Conservation (phyloP, 1,284 basidiomycete species). For the Apiotrichum porosum region DNA sequence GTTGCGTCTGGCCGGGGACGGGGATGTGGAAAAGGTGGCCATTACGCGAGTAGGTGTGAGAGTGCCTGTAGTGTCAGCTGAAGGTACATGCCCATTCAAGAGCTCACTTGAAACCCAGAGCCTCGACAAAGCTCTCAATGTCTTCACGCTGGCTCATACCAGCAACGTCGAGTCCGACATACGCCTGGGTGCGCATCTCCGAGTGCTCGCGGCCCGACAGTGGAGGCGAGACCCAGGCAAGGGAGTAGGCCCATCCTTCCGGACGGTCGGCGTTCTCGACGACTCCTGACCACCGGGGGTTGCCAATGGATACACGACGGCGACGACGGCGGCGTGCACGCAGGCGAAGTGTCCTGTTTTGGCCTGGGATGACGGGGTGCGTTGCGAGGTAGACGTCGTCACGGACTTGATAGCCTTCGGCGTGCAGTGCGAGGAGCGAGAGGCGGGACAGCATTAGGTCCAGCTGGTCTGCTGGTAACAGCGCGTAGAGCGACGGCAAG, state of each 20-base stretch:
- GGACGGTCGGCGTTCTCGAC: background rate
- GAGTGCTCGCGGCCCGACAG: conserved; percentile 34
- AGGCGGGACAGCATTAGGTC: conserved; percentile 27
- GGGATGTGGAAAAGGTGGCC: conserved; percentile 41
- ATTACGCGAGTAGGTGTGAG: conserved; percentile 28
- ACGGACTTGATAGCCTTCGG: conserved; percentile 19
- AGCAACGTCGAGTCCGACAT: conserved; percentile 29
- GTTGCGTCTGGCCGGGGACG: conserved; percentile 18
- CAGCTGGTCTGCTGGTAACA: conserved; percentile 27
- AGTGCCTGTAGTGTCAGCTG: conserved; percentile 23
- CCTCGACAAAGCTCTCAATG: conserved; percentile 33
- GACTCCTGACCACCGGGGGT: background rate
- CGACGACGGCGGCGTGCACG: conserved; percentile 8
- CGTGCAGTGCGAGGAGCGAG: conserved; percentile 30
- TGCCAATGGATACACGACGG: background rate
- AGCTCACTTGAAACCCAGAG: conserved; percentile 38
- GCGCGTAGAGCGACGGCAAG: conserved; percentile 34
- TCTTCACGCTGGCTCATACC: conserved; percentile 21
- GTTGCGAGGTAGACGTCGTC: conserved; percentile 33
- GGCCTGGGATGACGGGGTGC: conserved; percentile 29
- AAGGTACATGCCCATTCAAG: background rate
- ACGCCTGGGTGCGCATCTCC: conserved; percentile 32
- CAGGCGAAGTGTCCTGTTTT: conserved; percentile 24
- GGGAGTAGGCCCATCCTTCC: conserved; percentile 16
- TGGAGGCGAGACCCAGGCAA: conserved; percentile 32